phyloP scores from a whole-genome alignment of 805 yeast genomes.

The Ogataea pignaliae region DNA sequence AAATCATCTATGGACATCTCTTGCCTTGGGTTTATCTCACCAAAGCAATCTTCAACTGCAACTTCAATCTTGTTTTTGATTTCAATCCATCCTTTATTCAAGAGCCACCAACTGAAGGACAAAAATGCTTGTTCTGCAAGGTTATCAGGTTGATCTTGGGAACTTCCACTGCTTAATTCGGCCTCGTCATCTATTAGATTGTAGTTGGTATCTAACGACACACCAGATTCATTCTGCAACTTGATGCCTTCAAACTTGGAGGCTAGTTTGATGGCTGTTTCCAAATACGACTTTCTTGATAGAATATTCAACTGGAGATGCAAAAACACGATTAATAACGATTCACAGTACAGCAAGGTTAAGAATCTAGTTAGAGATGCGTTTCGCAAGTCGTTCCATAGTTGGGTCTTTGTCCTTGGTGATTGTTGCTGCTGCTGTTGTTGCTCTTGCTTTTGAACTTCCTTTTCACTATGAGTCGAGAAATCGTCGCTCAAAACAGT shows the following conservation, averaged over 20 bases:
- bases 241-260: constrained; percentile 37
- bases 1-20: constrained; percentile 65
- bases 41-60: constrained; percentile 58
- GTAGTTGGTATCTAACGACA: constrained; percentile 17
- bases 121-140: constrained; percentile 77
- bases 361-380: constrained; percentile 70
- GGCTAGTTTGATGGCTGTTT: constrained; percentile 70
- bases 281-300: constrained; percentile 81
- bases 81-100: constrained; percentile 77
- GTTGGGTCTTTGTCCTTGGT: constrained; percentile 50
- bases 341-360: constrained; percentile 62
- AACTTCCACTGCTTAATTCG: constrained; percentile 10
- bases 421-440: constrained; percentile 9
- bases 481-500: constrained; percentile 37
- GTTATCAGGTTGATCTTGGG: constrained; percentile 31
- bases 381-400: constrained; percentile 81
- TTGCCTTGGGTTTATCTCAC: constrained; percentile 63
- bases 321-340: constrained; percentile 71
- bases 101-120: constrained; percentile 89
- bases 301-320: constrained; percentile 83
- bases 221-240: constrained; percentile 19
- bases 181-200: constrained; percentile 22
- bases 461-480: constrained; percentile 25
- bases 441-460: constrained; percentile 14
- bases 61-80: constrained; percentile 49